Percentiles rank a stretch among this genome's conserved stretches.
Conservation (phyloP, 257 asterid species). For the Rehmannia glutinosa region DNA sequence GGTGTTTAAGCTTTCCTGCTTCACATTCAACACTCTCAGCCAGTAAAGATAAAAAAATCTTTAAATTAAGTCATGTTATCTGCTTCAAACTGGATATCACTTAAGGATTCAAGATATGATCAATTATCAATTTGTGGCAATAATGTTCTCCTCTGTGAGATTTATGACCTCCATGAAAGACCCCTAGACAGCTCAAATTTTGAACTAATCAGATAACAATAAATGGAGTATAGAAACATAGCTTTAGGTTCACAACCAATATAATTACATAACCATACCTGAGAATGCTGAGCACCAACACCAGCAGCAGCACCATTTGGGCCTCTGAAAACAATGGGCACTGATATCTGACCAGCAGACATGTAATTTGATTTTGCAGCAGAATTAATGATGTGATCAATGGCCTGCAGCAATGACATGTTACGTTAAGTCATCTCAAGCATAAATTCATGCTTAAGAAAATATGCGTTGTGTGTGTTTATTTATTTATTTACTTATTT, state of each 20-base stretch:
- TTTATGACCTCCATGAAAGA: neutral
- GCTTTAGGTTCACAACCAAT: neutral
- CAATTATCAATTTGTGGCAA: slow-evolving; percentile 1
- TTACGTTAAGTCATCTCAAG: neutral
- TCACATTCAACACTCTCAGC: neutral
- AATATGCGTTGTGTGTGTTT: too few species aligned
- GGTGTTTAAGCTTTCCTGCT: neutral
- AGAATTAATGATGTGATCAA: slow-evolving; percentile 78
- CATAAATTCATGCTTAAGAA: neutral
- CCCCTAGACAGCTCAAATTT: neutral
- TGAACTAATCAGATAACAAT: neutral
- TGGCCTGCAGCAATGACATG: slow-evolving; percentile 44
- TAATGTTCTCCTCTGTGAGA: neutral
- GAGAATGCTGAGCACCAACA: slow-evolving; percentile 86
- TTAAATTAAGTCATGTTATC: neutral
- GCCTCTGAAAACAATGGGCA: slow-evolving; percentile 85
- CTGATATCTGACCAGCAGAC: slow-evolving; percentile 76
- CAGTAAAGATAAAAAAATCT: neutral
- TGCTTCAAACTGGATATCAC: neutral
- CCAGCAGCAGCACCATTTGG: slow-evolving; percentile 95
- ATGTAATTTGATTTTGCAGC: slow-evolving; percentile 83
- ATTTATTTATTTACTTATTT: neutral
- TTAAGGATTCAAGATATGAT: neutral
- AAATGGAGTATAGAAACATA: neutral
- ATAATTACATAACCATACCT: slow-evolving; percentile 37